These are phyloP conservation scores for Baorangia bicolor DNA, from an alignment of 768 basidiomycete species.

Conservation along the genomic window DNA sequence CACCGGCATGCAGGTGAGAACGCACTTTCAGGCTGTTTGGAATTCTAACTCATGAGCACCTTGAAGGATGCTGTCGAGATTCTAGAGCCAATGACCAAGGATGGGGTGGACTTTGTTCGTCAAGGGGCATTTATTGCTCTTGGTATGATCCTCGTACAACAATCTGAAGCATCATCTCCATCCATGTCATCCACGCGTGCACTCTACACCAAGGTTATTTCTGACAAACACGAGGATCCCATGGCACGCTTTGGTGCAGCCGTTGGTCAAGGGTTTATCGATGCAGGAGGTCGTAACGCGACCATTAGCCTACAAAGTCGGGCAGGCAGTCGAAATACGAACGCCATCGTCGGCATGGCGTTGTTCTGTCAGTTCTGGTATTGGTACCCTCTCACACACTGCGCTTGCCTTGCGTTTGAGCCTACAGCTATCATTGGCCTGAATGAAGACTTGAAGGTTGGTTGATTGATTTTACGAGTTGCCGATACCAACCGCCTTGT, in stretches of 20 bases:
- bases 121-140: slow-evolving; percentile 96
- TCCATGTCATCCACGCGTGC: slow-evolving; percentile 78
- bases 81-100: slow-evolving; percentile 96
- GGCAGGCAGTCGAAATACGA: slow-evolving; percentile 90
- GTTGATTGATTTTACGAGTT: slow-evolving; percentile 12
- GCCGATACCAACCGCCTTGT: slow-evolving; percentile 4
- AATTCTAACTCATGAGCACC: background rate
- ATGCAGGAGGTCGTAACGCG: slow-evolving; percentile 95
- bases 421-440: slow-evolving; percentile 95
- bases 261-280: slow-evolving; percentile 94
- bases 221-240: slow-evolving; percentile 97
- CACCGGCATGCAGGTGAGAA: slow-evolving; percentile 82
- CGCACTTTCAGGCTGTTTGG: background rate
- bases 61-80: slow-evolving; percentile 91
- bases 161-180: slow-evolving; percentile 86
- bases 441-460: slow-evolving; percentile 79
- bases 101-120: slow-evolving; percentile 96
- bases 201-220: slow-evolving; percentile 86
- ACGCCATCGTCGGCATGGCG: slow-evolving; percentile 96
- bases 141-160: slow-evolving; percentile 96
- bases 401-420: slow-evolving; percentile 87
- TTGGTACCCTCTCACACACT: slow-evolving; percentile 98
- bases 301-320: slow-evolving; percentile 93
- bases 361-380: slow-evolving; percentile 99
- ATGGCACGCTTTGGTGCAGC: slow-evolving; percentile 98